Base-by-base conservation (phyloP, 2,329 filamentous ascomycete species). In the Curvularia verruculosa region DNA sequence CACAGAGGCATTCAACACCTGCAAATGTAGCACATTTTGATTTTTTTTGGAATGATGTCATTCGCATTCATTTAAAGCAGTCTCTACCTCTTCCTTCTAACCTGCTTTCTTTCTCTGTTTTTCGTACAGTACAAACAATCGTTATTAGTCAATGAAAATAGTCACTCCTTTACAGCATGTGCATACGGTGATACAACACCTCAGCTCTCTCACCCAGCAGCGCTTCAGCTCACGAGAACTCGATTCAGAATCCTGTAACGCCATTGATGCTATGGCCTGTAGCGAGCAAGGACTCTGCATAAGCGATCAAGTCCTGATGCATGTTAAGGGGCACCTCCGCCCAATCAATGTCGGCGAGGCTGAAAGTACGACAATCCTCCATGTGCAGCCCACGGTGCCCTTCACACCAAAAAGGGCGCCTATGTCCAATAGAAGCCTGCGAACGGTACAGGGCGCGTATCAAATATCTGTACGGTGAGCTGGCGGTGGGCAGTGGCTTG, bases 401-500 rank as follows among this genome's bases (percentile, higher is more conserved):
- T 36, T 55, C 19, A 10, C 34, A 21, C 7, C 15, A 26, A 21
- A 31, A 26, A 28, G 40, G 46, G 52, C 47, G 44, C 26, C 12
- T 5, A 2, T 9, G 13, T 31, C 47, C 52, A 55, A 55, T 51
- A 5, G 15, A 45, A 8, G 8, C 15, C 1, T 2, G 5, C 13
- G 13, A 19, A 23, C 5, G 31, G 34, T 29, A 18, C 24, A 39
- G 28, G n/a, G 46, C 24, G 21, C 40, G 40, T 40, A 52, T 44
- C 28, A 15, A 8, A 29, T 40, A 26, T 40, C 40, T 37, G 23
- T 18, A 34, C 7, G 45, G 7, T 51, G 52, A 51, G 31, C 28
- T 46, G 40, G 52, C 31, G 15, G 52, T 47, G 40, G 40, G 5
- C 34, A 29, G 37, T 41, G 58, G 58, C 58, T 57, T 52, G 21